A percentile compares a stretch with the other conserved stretches of the same genome.
These are phyloP conservation scores for Penicillium sp. DNA, from an alignment of 2,329 filamentous ascomycete species.

Conservation along the genomic window DNA sequence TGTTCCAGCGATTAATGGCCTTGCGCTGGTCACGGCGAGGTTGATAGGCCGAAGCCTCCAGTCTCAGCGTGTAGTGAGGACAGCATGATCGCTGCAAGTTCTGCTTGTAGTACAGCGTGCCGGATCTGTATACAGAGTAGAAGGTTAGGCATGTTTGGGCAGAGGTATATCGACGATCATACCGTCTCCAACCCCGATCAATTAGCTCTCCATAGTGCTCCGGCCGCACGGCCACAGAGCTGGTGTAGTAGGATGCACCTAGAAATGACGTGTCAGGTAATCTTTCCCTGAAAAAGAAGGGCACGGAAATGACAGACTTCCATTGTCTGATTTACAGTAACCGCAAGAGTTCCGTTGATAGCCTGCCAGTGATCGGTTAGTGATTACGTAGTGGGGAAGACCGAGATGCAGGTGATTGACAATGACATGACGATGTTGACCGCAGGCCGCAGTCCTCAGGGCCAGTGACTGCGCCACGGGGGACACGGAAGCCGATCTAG, in stretches of 20 bases:
- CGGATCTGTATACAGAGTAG: conserved; percentile 34
- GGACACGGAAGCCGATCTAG: conserved; percentile 25
- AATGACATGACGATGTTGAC: conserved; percentile 3
- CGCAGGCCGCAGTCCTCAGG: conserved; percentile 12
- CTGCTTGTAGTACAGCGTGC: conserved; percentile 48
- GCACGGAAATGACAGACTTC: conserved; percentile 38
- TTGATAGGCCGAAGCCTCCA: conserved; percentile 42
- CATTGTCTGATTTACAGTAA: conserved; percentile 45
- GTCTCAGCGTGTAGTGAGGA: conserved; percentile 63
- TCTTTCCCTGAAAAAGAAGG: conserved; percentile 4
- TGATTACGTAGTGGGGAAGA: neutral
- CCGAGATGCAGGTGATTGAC: conserved; percentile 4
- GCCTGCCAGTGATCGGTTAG: conserved; percentile 26
- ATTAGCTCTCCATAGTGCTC: conserved; percentile 47
- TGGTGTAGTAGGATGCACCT: conserved; percentile 47
- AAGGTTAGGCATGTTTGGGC: conserved; percentile 7
- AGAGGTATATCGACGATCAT: conserved; percentile 8
- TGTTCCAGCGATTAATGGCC: conserved; percentile 47
- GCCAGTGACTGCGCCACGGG: conserved; percentile 35
- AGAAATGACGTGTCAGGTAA: conserved; percentile 17
- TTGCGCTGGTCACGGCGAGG: conserved; percentile 45
- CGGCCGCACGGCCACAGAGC: conserved; percentile 41
- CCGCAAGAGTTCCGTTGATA: conserved; percentile 47
- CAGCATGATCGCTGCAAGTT: conserved; percentile 74
- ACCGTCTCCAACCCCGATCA: conserved; percentile 49